Conservation (phyloP, 495 filamentous ascomycete species). For the Aspergillus bertholletiae region DNA sequence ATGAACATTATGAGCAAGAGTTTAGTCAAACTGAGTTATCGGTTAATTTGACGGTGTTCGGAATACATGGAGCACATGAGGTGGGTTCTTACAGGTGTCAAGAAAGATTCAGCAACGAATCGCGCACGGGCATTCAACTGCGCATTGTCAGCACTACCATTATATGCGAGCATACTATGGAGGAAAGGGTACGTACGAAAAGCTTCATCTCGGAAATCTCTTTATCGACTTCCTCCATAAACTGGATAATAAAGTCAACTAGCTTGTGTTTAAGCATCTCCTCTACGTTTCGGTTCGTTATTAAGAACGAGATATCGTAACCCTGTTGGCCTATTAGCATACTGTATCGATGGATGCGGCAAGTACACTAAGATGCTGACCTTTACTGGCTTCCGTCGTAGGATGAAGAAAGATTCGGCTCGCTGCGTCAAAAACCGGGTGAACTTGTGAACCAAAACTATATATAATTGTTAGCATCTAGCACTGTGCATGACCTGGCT, state of each 20-base stretch:
- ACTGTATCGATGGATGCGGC: background rate
- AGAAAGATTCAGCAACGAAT: conserved; percentile 96
- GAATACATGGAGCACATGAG: background rate
- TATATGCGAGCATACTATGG: conserved; percentile 11
- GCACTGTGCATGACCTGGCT: too few relatives aligned
- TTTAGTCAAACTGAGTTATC: conserved; percentile 39
- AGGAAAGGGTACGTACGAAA: conserved; percentile 64
- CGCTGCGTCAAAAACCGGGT: conserved; percentile 93
- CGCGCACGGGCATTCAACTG: conserved; percentile 95
- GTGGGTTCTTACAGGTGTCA: conserved; percentile 74
- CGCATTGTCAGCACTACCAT: conserved; percentile 16
- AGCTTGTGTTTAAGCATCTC: conserved; percentile 98
- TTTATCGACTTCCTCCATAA: conserved; percentile 99
- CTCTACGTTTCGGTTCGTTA: conserved; percentile 97
- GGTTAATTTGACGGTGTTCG: conserved; percentile 7
- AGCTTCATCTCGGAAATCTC: conserved; percentile 99
- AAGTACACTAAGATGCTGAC: conserved; percentile 38
- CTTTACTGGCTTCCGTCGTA: conserved; percentile 92
- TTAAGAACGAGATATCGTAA: conserved; percentile 97
- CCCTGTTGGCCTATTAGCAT: conserved; percentile 53
- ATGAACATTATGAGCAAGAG: background rate
- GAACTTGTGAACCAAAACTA: conserved; percentile 89
- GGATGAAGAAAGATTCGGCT: conserved; percentile 95
- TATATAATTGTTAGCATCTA: too few relatives aligned
- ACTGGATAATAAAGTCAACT: conserved; percentile 97